Evolutionary conservation across 768 basidiomycete species (phyloP), one percentile per base, ranked within the genome.

Genomic region (Leccinum olivaceopallidum): DNA sequence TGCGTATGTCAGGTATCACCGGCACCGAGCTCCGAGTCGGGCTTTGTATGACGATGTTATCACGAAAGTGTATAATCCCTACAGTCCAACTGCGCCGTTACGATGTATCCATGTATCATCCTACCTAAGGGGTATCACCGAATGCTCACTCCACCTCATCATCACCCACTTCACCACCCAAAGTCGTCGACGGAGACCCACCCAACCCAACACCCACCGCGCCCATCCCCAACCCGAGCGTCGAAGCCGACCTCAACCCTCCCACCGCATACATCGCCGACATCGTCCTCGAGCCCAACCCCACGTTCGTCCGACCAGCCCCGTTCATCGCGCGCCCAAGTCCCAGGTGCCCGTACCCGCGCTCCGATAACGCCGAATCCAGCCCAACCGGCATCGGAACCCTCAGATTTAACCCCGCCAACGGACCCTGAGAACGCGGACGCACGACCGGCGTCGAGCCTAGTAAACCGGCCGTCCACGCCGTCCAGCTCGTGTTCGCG

Each of bases 181-280:
- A 49, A 48, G 13, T 4, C 13, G 61, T 32, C 6, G 64, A 62
- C 20, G 68, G 44, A 4, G 64, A 60, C 20, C 69, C 51, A 1
- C 70, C 53, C 36, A 66, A n/a, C 9, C 70, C 70, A 48, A 71
- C 60, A 1, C 70, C 64, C 39, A 71, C 32, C 5, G 32, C 34
- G 20, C 67, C 61, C 9, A 77, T 66, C 34, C 44, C 44, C 44
- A 44, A 12, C 44, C n/a, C 44, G 3, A 44, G 44, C 44, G 77
- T 75, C 13, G 75, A 67, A 51, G 53, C 53, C 53, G 74, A 76
- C 53, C 79, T 75, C 56, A 80, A 72, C 26, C 87, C 86, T 16
- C 86, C 86, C 2, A 89, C 71, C 76, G 83, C 81, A 68, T 87
- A 87, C 83, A 88, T 84, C 58, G 82, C 78, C 24, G 87, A 86